Conservation (phyloP, 495 filamentous ascomycete genomes). For the Penicilliopsis zonata region DNA sequence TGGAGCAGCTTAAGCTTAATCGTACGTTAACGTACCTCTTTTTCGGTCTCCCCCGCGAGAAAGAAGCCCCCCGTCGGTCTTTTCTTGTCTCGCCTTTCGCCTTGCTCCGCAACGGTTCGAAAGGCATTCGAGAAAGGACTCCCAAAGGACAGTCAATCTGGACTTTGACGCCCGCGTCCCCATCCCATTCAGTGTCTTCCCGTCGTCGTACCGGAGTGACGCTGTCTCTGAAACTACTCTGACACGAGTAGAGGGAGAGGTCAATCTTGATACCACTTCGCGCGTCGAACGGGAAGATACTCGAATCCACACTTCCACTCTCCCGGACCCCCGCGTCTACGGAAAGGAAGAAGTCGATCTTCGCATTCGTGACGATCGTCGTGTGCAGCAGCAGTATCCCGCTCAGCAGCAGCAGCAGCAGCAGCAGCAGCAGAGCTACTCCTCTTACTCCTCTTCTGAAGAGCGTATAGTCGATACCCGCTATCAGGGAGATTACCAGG, state of each 20-base stretch:
- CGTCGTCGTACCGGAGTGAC: conserved; percentile 92
- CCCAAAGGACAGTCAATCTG: conserved; percentile 86
- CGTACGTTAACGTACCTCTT: conserved; percentile 1
- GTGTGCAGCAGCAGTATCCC: too few species aligned
- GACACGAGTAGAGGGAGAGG: conserved; percentile 80
- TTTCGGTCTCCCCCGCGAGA: conserved; percentile 14
- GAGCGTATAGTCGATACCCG: too few species aligned
- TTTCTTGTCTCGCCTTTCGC: conserved; percentile 95
- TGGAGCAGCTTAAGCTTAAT: too few species aligned
- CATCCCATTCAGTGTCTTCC: conserved; percentile 99
- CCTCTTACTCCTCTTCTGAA: too few species aligned
- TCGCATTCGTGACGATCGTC: conserved; percentile 29
- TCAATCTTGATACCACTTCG: conserved; percentile 63
- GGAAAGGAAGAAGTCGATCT: conserved; percentile 74
- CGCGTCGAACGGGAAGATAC: conserved; percentile 93
- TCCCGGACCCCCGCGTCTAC: conserved; percentile 53
- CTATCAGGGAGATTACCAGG: too few species aligned
- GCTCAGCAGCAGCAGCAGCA: too few species aligned
- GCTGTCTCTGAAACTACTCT: conserved; percentile 68
- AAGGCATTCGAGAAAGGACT: conserved; percentile 89
- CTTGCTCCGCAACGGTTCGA: conserved; percentile 61
- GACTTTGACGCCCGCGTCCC: conserved; percentile 99
- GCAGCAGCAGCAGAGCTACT: too few species aligned
- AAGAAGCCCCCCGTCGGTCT: conserved; percentile 39
- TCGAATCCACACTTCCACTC: conserved; percentile 52